phyloP scores from a whole-genome alignment of 768 basidiomycete genomes.

The Rossbeevera mucosa region DNA sequence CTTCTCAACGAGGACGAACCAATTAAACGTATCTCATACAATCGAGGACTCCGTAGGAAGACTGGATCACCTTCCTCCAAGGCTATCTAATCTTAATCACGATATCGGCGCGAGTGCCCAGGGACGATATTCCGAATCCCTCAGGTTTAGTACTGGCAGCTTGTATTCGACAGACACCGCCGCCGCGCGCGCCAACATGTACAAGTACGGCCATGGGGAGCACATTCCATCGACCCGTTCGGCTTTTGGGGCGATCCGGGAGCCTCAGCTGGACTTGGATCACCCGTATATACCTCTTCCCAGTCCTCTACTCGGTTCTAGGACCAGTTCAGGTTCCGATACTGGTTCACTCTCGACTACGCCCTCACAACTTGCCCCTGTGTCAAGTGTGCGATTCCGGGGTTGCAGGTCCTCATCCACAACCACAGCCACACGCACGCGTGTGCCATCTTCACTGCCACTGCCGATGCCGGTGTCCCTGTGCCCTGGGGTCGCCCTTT shows the following conservation, averaged over 20 bases:
- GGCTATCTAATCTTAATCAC: conserved; percentile 6
- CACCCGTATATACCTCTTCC: conserved; percentile 4
- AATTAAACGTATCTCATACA: background rate
- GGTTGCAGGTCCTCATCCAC: conserved; percentile 3
- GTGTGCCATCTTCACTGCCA: background rate
- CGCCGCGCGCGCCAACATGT: conserved; percentile 20
- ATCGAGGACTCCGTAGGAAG: background rate
- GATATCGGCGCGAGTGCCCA: background rate
- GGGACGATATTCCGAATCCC: background rate
- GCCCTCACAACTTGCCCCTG: conserved; percentile 4
- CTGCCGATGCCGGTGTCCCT: background rate
- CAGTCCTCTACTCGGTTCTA: background rate
- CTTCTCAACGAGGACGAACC: background rate
- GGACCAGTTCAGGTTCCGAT: background rate
- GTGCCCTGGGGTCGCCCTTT: background rate
- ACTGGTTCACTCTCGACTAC: conserved; percentile 2
- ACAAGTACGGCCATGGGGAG: conserved; percentile 22
- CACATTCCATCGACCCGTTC: conserved; percentile 24
- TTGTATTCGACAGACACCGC: conserved; percentile 25
- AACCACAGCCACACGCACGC: background rate
- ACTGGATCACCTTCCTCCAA: background rate
- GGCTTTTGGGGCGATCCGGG: conserved; percentile 9
- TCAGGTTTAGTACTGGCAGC: conserved; percentile 17
- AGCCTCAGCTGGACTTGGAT: conserved; percentile 16
- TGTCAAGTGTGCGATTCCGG: conserved; percentile 2